Conservation (phyloP, 257 asterid species). For the Prunella vulgaris region DNA sequence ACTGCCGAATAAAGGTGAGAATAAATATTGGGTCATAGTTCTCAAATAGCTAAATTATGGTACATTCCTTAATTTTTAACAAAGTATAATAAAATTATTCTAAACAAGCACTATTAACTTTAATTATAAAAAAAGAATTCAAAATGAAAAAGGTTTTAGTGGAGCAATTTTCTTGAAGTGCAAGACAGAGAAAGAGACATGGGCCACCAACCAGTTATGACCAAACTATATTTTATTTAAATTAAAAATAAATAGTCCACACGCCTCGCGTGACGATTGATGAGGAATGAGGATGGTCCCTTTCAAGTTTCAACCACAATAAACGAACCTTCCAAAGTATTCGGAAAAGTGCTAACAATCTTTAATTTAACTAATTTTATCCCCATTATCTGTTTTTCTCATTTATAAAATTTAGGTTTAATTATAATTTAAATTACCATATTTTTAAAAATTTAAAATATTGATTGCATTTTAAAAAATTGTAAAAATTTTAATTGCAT, state of each 20-base stretch:
- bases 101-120: too few relatives aligned
- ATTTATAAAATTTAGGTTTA: neutral
- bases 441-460: too few relatives aligned
- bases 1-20: too few relatives aligned
- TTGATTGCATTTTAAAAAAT: too few relatives aligned
- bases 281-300: neutral
- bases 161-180: neutral
- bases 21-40: too few relatives aligned
- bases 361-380: neutral
- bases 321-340: constrained; percentile 6
- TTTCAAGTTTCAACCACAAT: neutral
- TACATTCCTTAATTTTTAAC: too few relatives aligned
- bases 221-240: neutral
- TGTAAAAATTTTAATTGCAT: too few relatives aligned
- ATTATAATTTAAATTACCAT: too few relatives aligned
- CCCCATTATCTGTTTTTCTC: too few relatives aligned
- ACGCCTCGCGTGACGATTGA: neutral
- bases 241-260: neutral
- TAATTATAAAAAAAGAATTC: too few relatives aligned
- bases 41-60: too few relatives aligned
- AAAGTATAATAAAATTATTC: too few relatives aligned
- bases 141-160: neutral
- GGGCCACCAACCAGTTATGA: neutral
- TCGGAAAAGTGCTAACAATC: constrained; percentile 15
- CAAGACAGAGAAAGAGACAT: constrained; percentile 15